Conservation (phyloP, 2,329 filamentous ascomycete species). For the Pseudogymnoascus sp. region DNA sequence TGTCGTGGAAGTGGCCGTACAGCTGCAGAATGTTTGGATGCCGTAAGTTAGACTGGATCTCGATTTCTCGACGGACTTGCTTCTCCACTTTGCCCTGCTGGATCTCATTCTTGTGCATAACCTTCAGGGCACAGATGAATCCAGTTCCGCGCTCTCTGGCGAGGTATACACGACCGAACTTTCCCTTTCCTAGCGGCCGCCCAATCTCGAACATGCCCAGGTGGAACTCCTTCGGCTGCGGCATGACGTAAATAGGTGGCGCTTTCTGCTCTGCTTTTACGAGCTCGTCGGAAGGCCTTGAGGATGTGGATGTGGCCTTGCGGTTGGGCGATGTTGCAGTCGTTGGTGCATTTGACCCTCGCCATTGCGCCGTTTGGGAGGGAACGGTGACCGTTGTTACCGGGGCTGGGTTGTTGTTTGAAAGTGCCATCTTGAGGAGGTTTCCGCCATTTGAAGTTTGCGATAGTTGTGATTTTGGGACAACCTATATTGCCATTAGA, state of each 20-base stretch:
- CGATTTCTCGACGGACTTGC: conserved; percentile 65
- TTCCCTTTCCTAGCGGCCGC: conserved; percentile 64
- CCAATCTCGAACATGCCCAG: conserved; percentile 72
- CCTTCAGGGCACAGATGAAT: conserved; percentile 65
- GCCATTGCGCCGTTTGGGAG: conserved; percentile 54
- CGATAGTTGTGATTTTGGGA: conserved; percentile 33
- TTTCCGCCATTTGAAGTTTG: conserved; percentile 62
- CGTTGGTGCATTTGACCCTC: conserved; percentile 34
- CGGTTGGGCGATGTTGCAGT: conserved; percentile 43
- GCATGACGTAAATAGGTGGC: conserved; percentile 47
- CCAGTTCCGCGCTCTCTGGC: conserved; percentile 59
- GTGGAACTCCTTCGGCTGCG: conserved; percentile 57
- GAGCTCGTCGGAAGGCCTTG: conserved; percentile 41
- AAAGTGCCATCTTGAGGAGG: conserved; percentile 76
- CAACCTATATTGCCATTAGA: conserved; percentile 36
- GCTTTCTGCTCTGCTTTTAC: conserved; percentile 43
- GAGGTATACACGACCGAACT: conserved; percentile 66
- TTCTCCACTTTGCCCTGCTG: conserved; percentile 62
- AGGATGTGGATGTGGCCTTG: conserved; percentile 40
- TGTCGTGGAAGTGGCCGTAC: conserved; percentile 67
- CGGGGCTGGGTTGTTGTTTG: conserved; percentile 63
- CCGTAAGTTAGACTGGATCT: conserved; percentile 65
- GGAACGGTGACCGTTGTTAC: conserved; percentile 59
- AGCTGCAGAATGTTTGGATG: conserved; percentile 64
- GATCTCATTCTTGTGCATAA: conserved; percentile 64